Evolutionary conservation across 2,329 filamentous ascomycete species (phyloP), one percentile per base, ranked within the genome.

Genomic region (Emericellopsis cladophorae): DNA sequence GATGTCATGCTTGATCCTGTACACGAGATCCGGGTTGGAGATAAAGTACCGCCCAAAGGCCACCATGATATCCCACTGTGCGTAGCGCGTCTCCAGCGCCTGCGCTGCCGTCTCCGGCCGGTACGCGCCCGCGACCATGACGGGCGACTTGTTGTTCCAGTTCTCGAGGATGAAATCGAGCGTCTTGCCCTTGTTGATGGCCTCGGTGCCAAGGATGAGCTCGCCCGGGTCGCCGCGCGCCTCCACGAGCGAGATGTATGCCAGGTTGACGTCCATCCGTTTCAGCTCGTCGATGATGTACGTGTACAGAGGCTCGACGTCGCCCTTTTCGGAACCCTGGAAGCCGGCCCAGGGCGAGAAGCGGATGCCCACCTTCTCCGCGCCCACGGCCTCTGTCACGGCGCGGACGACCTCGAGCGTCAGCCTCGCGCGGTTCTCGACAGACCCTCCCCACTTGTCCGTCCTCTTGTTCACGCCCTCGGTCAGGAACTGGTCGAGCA

Each of bases 71-170:
- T 73, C 68, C 34, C 35, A 41, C 26, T 37, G 31, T n/a, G n/a
- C 18, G 24, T 41, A 41, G 14, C 18, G 22, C 24, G n/a, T n/a
- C 12, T 41, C 40, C 7, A 41, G 18, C 14, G 35, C 29, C 40
- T 66, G 68, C 4, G 60, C 61, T 0, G 61, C 62, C 44, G 72
- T 74, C 31, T 58, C 58, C 32, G 72, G 61, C 38, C 68, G 58
- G 55, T 67, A 78, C 0, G 72, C 72, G 7, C 73, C 73, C 0
- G 68, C 72, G 0, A 72, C 66, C 44, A 78, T 65, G 54, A 77
- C 74, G 0, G 71, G 72, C 0, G 70, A 70, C 5, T 57, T 53
- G 23, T 55, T 52, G 29, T 70, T 63, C 48, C 74, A 74, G 46
- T 72, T 65, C 10, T 42, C 41, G 11, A 42, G 18, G 26, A 42